Base-by-base conservation (phyloP, 208 protist genomes). In the Sergeia podlipaevii region DNA sequence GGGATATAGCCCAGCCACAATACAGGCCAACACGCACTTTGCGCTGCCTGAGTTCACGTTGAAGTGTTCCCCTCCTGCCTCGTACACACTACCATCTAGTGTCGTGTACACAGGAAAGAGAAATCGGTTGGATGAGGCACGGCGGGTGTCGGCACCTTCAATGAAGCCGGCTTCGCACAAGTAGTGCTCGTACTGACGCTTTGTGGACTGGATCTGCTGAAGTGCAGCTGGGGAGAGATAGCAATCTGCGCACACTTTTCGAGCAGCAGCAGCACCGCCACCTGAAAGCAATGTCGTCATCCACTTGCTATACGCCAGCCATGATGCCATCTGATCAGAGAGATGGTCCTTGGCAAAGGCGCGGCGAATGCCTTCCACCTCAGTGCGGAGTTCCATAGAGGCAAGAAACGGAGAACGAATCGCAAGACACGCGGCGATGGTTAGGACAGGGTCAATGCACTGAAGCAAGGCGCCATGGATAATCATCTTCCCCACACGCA, bases 361-460 rank as follows among this genome's bases (percentile, higher is more conserved):
- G 17, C 68, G 56, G 4, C 93, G 77, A 43, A 95, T 80, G 21
- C 59, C 71, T 46, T 91, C 73, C 27, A 97, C 91, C 66, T 96
- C 85, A 1, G 68, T 65, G 20, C 85, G 79, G 70, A 96, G 82
- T 38, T 98, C 95, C 3, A 96, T 65, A 18, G 95, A 76, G 7
- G 85, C 68, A 18, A 97, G 42, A 63, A 98, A 98, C 8, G 94
- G 95, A 45, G 79, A 83, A 17, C 92, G 89, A 7, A 83, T 67
- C 15, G 77, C 68, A 2, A 96, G 67, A 56, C 80, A 88, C 0
- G 97, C 98, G 6, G 96, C 96, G 53, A 99, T 97, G 10, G 97
- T 98, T 26, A 99, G 68, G 18, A 97, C 84, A 5, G 96, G 96
- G 62, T 98, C 96, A 15, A 98, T 24, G 80, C 97, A 99, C 34